A percentile compares a stretch with the other conserved stretches of the same genome.
phyloP scores from a whole-genome alignment of 305 asterid species.

The Plantago coronopus region DNA sequence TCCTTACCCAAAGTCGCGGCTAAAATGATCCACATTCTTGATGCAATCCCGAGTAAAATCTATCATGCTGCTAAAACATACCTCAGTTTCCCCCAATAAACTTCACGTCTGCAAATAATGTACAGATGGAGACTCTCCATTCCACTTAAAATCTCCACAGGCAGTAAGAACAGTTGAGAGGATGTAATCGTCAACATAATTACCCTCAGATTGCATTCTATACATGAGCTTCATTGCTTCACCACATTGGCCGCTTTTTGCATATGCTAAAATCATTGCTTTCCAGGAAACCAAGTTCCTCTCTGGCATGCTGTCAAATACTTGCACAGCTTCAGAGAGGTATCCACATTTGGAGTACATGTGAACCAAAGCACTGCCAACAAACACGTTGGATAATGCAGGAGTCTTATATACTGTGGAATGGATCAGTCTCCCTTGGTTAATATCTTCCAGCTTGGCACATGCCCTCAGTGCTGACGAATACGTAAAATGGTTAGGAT shows the following conservation, averaged over 20 bases:
- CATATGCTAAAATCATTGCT: conserved; percentile 72
- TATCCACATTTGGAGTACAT: conserved; percentile 73
- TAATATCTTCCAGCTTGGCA: conserved; percentile 56
- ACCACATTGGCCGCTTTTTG: conserved; percentile 57
- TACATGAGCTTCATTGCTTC: conserved; percentile 84
- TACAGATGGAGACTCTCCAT: conserved; percentile 27
- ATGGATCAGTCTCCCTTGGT: conserved; percentile 65
- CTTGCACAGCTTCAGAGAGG: conserved; percentile 57
- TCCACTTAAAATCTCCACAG: conserved; percentile 62
- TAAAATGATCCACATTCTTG: neutral
- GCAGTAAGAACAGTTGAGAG: conserved; percentile 56
- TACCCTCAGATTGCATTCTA: conserved; percentile 70
- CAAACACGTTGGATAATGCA: conserved; percentile 52
- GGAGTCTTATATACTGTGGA: conserved; percentile 63
- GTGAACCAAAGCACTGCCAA: conserved; percentile 70
- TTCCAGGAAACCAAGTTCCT: conserved; percentile 71
- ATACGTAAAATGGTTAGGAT: conserved; percentile 74
- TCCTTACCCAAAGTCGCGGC: neutral
- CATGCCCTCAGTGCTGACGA: conserved; percentile 82
- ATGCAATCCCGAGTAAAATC: neutral
- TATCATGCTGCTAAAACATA: neutral
- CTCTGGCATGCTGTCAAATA: conserved; percentile 67
- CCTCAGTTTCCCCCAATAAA: conserved; percentile 11
- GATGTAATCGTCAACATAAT: conserved; percentile 60
- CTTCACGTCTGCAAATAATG: conserved; percentile 34